Conservation (phyloP, 306 rosid genomes). For the Prunus dulcis region DNA sequence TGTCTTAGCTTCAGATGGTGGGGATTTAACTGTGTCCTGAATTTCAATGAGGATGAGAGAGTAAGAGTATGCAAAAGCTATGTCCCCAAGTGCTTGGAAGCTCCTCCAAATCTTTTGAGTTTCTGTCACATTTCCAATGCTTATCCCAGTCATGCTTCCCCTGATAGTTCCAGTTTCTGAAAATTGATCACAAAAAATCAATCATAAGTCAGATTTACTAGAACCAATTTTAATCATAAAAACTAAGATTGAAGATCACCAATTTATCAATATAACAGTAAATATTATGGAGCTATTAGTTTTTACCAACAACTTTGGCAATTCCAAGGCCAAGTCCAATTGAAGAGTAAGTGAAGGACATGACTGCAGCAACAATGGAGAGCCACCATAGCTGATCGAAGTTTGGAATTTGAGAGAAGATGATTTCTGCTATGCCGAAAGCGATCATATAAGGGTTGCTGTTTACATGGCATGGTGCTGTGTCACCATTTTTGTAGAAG, state of each 20-base stretch:
- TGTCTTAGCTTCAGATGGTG: constrained; percentile 79
- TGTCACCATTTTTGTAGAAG: constrained; percentile 55
- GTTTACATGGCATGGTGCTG: constrained; percentile 56
- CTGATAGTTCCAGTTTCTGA: constrained; percentile 24
- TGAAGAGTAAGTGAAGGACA: constrained; percentile 78
- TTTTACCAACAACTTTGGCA: constrained; percentile 56
- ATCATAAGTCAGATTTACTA: neutral
- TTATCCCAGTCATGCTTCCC: constrained; percentile 36
- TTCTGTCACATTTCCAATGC: constrained; percentile 16
- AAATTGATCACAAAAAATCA: neutral
- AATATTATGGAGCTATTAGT: neutral
- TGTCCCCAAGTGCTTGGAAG: constrained; percentile 46
- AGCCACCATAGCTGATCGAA: constrained; percentile 93
- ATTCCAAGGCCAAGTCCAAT: constrained; percentile 88
- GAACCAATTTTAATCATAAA: neutral
- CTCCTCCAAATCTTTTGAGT: constrained; percentile 35
- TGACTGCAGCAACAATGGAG: constrained; percentile 75
- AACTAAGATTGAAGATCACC: neutral
- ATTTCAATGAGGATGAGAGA: constrained; percentile 41
- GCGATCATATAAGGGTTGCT: constrained; percentile 77
- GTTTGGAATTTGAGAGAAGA: constrained; percentile 74
- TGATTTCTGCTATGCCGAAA: constrained; percentile 58
- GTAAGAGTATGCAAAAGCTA: constrained; percentile 41
- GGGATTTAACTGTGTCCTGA: constrained; percentile 79
- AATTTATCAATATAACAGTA: too few relatives aligned